Evolutionary conservation across 768 basidiomycete genomes (phyloP).

Genomic region (Lactarius quietus): DNA sequence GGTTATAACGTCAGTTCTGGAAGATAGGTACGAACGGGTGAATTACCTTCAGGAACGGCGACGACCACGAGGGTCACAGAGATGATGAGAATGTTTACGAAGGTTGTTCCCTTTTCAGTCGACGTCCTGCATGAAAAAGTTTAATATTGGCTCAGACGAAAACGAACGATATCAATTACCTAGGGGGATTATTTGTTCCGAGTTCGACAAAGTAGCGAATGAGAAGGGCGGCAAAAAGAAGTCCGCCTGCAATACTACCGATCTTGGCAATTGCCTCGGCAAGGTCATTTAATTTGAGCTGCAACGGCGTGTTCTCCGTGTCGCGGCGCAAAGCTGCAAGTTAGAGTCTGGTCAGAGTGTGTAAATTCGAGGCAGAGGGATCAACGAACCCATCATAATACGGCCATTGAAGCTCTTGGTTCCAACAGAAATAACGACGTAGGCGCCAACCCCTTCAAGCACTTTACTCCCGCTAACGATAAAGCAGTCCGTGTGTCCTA

Average conservation of each 20-base stretch:
- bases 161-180: slow-evolving; percentile 36
- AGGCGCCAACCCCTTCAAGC: slow-evolving; percentile 67
- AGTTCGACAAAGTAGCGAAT: slow-evolving; percentile 95
- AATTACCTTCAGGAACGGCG: slow-evolving; percentile 73
- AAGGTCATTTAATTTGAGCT: slow-evolving; percentile 86
- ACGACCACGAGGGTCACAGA: slow-evolving; percentile 86
- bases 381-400: slow-evolving; percentile 88
- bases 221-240: slow-evolving; percentile 81
- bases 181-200: slow-evolving; percentile 51
- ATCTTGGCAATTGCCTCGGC: slow-evolving; percentile 94
- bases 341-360: neutral
- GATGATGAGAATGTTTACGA: slow-evolving; percentile 92
- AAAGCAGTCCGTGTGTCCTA: slow-evolving; percentile 82
- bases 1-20: slow-evolving; percentile 19
- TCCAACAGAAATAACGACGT: slow-evolving; percentile 91
- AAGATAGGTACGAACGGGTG: slow-evolving; percentile 9
- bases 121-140: slow-evolving; percentile 46
- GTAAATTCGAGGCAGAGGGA: slow-evolving; percentile 4
- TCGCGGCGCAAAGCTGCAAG: slow-evolving; percentile 78
- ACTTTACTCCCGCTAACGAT: slow-evolving; percentile 90
- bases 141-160: neutral
- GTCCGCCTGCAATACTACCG: slow-evolving; percentile 74
- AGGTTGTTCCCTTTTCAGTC: slow-evolving; percentile 81
- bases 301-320: slow-evolving; percentile 86
- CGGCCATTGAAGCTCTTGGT: slow-evolving; percentile 92